Evolutionary conservation across 2,329 filamentous ascomycete genomes (phyloP).

Genomic region (Aspergillus ochraceoroseus): DNA sequence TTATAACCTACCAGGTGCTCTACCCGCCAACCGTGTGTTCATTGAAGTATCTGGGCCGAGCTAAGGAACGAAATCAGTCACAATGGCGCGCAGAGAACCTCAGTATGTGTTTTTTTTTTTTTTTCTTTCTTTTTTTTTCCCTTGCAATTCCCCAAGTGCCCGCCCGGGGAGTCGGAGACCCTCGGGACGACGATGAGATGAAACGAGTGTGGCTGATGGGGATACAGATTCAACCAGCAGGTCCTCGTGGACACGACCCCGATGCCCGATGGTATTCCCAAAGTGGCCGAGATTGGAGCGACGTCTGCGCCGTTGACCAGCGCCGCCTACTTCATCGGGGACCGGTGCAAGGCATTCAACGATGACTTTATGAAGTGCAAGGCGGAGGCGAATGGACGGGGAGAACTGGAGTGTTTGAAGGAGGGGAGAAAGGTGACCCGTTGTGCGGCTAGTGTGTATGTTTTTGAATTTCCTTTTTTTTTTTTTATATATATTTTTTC

Average conservation of each 20-base stretch:
- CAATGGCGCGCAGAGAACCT: conserved; percentile 23
- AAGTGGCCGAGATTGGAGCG: conserved; percentile 87
- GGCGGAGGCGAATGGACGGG: conserved; percentile 81
- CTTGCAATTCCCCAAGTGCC: background rate
- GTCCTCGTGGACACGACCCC: conserved; percentile 93
- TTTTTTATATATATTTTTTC: no score
- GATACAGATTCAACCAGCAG: conserved; percentile 83
- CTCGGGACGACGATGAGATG: background rate
- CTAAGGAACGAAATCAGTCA: conserved; percentile 10
- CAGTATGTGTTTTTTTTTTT: conserved; percentile 15
- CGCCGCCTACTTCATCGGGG: conserved; percentile 94
- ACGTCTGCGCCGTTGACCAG: conserved; percentile 89
- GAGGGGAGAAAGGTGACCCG: conserved; percentile 94
- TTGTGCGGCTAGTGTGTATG: conserved; percentile 93
- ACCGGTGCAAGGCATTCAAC: conserved; percentile 89
- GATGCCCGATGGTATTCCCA: conserved; percentile 83
- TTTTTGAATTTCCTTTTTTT: no score
- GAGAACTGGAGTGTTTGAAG: conserved; percentile 91
- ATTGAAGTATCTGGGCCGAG: conserved; percentile 5
- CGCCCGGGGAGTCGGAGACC: background rate
- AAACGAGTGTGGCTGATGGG: background rate
- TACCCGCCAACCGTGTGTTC: no score
- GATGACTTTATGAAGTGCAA: conserved; percentile 99
- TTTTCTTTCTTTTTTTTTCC: conserved; percentile 18
- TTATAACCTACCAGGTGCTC: no score